A percentile compares a stretch with the other conserved stretches of the same genome.
These are phyloP conservation scores for Tetracladium setigerum DNA, from an alignment of 495 filamentous ascomycete species.

Conservation along the genomic window DNA sequence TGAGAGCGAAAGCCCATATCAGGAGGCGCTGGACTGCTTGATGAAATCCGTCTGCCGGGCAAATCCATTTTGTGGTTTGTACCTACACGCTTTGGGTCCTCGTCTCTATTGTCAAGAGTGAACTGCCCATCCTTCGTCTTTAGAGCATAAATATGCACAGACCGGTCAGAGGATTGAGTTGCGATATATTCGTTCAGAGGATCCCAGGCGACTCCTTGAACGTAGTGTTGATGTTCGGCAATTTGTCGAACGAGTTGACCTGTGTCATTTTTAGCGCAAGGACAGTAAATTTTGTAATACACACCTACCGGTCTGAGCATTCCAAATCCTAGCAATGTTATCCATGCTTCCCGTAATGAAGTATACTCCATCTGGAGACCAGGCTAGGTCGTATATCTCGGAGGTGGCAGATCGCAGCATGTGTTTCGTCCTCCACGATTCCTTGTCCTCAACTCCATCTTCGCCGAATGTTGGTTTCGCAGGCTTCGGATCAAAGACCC, in stretches of 20 bases:
- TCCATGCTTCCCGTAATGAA: slow-evolving; percentile 99
- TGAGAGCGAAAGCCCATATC: slow-evolving; percentile 57
- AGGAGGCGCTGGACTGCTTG: slow-evolving; percentile 86
- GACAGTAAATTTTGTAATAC: slow-evolving; percentile 1
- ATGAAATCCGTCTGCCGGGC: slow-evolving; percentile 80
- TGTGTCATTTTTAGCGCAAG: slow-evolving; percentile 24
- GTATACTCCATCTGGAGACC: slow-evolving; percentile 93
- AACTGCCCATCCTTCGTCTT: slow-evolving; percentile 97
- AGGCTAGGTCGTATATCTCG: slow-evolving; percentile 96
- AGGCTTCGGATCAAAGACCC: slow-evolving; percentile 75
- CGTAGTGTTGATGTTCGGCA: slow-evolving; percentile 97
- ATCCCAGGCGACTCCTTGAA: slow-evolving; percentile 98
- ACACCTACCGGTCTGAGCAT: slow-evolving; percentile 75
- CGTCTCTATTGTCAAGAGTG: slow-evolving; percentile 50
- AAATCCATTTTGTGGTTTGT: slow-evolving; percentile 77
- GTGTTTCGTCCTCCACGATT: slow-evolving; percentile 92
- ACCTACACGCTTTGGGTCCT: slow-evolving; percentile 37
- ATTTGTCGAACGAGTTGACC: slow-evolving; percentile 92
- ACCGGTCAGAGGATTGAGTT: slow-evolving; percentile 95
- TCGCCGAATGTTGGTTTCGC: slow-evolving; percentile 63
- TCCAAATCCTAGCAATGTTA: slow-evolving; percentile 95
- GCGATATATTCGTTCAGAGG: slow-evolving; percentile 96
- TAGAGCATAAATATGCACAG: slow-evolving; percentile 88
- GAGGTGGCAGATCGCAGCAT: slow-evolving; percentile 91
- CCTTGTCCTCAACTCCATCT: slow-evolving; percentile 85